Percentiles rank a stretch among this genome's conserved stretches.
Conservation (phyloP, 139 green algal genomes). For the Chlamydomonas incerta region DNA sequence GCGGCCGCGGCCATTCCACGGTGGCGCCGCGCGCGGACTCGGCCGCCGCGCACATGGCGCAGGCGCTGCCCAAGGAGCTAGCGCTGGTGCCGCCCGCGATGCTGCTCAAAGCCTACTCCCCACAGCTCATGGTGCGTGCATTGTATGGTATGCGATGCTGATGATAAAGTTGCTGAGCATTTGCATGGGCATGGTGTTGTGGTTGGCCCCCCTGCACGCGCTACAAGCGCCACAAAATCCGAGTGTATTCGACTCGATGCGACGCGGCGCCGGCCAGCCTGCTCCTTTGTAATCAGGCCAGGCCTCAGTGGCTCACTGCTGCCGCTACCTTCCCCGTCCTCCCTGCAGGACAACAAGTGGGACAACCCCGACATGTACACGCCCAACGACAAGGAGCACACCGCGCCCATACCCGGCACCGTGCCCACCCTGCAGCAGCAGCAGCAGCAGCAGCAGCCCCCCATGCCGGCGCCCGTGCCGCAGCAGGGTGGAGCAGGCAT, state of each 20-base stretch:
- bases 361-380: constrained; percentile 21
- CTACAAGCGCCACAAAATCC: too few species aligned
- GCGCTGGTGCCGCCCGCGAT: neutral
- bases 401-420: neutral
- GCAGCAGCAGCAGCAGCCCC: neutral
- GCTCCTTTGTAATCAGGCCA: too few species aligned
- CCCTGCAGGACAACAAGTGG: neutral
- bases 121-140: neutral
- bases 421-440: neutral
- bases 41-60: neutral
- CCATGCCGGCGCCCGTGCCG: too few species aligned
- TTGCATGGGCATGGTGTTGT: too few species aligned
- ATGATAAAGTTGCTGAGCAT: too few species aligned
- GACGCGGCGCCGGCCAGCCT: too few species aligned
- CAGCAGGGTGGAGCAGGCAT: too few species aligned
- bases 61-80: neutral
- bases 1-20: neutral
- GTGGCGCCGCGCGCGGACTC: neutral
- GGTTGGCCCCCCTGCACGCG: too few species aligned
- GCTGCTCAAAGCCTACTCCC: neutral
- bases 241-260: too few species aligned
- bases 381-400: neutral
- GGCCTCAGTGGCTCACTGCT: neutral
- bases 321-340: neutral
- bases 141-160: too few species aligned